Percentiles rank a stretch among this genome's conserved stretches.
phyloP scores from a whole-genome alignment of 1,284 basidiomycete genomes.

The Trametes polyzona region DNA sequence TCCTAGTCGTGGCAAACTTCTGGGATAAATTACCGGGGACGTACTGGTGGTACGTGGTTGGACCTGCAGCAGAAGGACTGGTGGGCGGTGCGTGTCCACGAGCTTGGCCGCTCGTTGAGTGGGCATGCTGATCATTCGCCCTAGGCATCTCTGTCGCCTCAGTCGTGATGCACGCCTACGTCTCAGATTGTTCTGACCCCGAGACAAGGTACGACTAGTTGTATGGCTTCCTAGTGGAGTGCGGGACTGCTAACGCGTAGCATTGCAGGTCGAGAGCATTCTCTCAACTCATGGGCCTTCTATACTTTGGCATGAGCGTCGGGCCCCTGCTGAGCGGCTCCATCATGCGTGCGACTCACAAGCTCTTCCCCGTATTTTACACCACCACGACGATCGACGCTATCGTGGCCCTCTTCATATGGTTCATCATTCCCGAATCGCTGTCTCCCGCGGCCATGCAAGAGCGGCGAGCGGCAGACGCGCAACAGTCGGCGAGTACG shows the following conservation, averaged over 20 bases:
- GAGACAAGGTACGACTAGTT: slow-evolving; percentile 41
- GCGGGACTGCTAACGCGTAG: not conserved
- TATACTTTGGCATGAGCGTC: slow-evolving; percentile 67
- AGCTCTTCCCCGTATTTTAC: slow-evolving; percentile 73
- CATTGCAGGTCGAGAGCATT: slow-evolving; percentile 54
- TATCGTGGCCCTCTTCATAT: slow-evolving; percentile 50
- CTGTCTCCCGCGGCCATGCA: slow-evolving; percentile 43
- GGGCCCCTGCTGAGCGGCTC: slow-evolving; percentile 73
- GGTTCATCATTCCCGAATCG: slow-evolving; percentile 74
- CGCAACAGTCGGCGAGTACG: slow-evolving; percentile 29
- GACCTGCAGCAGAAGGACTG: slow-evolving; percentile 71
- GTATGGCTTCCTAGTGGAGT: too few relatives aligned
- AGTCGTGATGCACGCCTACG: slow-evolving; percentile 59
- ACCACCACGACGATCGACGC: slow-evolving; percentile 50
- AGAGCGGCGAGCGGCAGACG: slow-evolving; percentile 26
- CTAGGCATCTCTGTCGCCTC: slow-evolving; percentile 51
- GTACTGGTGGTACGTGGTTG: slow-evolving; percentile 78
- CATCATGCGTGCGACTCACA: slow-evolving; percentile 58
- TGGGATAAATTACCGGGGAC: slow-evolving; percentile 69
- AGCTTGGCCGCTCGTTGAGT: too few relatives aligned
- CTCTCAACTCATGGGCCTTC: slow-evolving; percentile 59
- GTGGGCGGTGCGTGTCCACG: slow-evolving; percentile 72
- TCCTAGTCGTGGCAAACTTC: slow-evolving; percentile 65
- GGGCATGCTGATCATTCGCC: not conserved
- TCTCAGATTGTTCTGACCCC: slow-evolving; percentile 60